Evolutionary conservation across 2,329 filamentous ascomycete species (phyloP).

Genomic region (Aspergillus fischeri): DNA sequence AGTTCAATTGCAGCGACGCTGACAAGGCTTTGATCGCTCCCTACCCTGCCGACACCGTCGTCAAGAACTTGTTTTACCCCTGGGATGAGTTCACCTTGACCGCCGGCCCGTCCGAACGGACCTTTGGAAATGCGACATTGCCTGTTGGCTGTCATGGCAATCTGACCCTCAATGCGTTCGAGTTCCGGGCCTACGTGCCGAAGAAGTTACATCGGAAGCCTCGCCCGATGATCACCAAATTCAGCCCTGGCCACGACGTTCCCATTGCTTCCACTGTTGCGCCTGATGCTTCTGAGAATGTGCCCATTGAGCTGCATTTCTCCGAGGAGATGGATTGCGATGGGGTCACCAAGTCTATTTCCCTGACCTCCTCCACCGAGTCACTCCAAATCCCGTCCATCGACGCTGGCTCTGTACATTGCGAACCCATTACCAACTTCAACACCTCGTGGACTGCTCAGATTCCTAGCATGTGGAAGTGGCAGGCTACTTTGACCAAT

Average conservation of each 20-base stretch:
- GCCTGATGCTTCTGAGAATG: conserved; percentile 36
- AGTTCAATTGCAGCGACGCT: conserved; percentile 51
- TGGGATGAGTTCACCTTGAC: conserved; percentile 52
- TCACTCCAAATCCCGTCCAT: conserved; percentile 41
- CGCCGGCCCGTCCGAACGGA: conserved; percentile 41
- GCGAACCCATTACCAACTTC: conserved; percentile 34
- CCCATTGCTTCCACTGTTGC: conserved; percentile 48
- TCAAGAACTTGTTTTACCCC: conserved; percentile 60
- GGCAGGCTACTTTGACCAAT: conserved; percentile 48
- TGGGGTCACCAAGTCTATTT: conserved; percentile 46
- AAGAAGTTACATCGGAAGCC: conserved; percentile 46
- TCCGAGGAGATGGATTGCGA: conserved; percentile 58
- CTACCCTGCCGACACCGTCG: conserved; percentile 50
- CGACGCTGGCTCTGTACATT: conserved; percentile 43
- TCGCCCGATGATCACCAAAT: conserved; percentile 55
- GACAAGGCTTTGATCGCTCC: conserved; percentile 51
- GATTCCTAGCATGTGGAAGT: conserved; percentile 52
- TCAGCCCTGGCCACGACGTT: conserved; percentile 57
- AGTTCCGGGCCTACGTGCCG: conserved; percentile 57
- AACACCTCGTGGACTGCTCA: conserved; percentile 43
- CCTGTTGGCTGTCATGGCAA: conserved; percentile 52
- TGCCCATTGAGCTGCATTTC: conserved; percentile 54
- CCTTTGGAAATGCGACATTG: conserved; percentile 42
- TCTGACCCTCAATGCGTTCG: conserved; percentile 52
- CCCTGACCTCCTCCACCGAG: conserved; percentile 51